Percentiles rank a stretch among this genome's conserved stretches.
These are phyloP conservation scores for Avena eriantha DNA, from an alignment of 176 grass and related monocot species.

Conservation along the genomic window DNA sequence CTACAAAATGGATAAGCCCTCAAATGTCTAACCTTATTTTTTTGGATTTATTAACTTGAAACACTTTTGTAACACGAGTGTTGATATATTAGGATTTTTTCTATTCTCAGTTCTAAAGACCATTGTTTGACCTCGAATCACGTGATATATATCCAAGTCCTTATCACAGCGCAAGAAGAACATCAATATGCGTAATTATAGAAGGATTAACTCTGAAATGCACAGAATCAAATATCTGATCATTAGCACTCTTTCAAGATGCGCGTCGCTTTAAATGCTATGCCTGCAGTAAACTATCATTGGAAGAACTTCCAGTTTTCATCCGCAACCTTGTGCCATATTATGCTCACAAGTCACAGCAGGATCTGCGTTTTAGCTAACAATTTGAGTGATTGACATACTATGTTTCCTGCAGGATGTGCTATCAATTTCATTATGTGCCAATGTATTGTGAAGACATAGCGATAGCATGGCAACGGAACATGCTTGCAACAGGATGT, in stretches of 20 bases:
- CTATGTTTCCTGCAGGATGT: too few relatives aligned
- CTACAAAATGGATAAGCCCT: neutral
- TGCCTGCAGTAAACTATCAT: conserved; percentile 51
- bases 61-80: conserved; percentile 73
- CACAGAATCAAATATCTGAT: conserved; percentile 34
- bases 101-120: conserved; percentile 40
- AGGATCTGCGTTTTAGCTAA: neutral
- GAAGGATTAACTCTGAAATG: conserved; percentile 53
- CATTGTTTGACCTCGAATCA: conserved; percentile 39
- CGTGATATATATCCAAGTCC: conserved; percentile 7
- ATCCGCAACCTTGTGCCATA: neutral
- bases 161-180: neutral
- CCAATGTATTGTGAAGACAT: neutral
- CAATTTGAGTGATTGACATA: neutral
- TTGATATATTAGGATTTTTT: conserved; percentile 77
- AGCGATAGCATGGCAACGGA: conserved; percentile 2
- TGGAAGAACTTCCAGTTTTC: neutral
- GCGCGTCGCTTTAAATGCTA: conserved; percentile 66
- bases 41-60: conserved; percentile 70
- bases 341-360: neutral
- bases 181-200: neutral
- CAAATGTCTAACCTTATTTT: conserved; percentile 56
- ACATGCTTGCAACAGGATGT: neutral
- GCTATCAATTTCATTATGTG: too few relatives aligned
- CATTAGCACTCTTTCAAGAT: conserved; percentile 44